Evolutionary conservation across 768 basidiomycete genomes (phyloP).

Genomic region (Xanthoconium stramineum): DNA sequence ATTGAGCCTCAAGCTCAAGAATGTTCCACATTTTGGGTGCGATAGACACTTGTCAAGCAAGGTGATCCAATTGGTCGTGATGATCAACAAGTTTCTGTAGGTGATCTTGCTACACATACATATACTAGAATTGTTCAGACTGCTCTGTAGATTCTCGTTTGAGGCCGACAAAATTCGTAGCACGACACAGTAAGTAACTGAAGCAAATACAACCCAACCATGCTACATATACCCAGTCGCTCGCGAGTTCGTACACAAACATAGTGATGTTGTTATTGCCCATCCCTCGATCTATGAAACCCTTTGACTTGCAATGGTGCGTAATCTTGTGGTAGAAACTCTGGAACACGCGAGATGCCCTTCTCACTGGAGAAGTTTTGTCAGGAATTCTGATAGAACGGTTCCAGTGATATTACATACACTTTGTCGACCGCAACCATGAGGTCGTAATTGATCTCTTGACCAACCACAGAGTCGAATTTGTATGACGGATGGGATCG

Average conservation of each 20-base stretch:
- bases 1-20: too few species aligned
- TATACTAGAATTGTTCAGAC: too few species aligned
- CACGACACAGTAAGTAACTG: too few species aligned
- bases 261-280: conserved; percentile 4
- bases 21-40: too few species aligned
- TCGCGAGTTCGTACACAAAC: too few species aligned
- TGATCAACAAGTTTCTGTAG: too few species aligned
- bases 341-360: conserved; percentile 58
- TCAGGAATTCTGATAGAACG: neutral
- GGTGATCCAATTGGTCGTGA: too few species aligned
- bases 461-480: conserved; percentile 82
- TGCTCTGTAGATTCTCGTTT: too few species aligned
- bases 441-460: conserved; percentile 93
- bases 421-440: conserved; percentile 86
- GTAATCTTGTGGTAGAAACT: conserved; percentile 60
- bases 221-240: too few species aligned
- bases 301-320: conserved; percentile 29
- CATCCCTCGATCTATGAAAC: conserved; percentile 20
- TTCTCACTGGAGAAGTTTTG: conserved; percentile 47
- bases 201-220: neutral
- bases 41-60: too few species aligned
- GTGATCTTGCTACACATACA: too few species aligned
- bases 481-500: conserved; percentile 86
- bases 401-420: conserved; percentile 49
- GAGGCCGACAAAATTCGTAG: too few species aligned